Evolutionary conservation across 257 asterid species (phyloP), one percentile per base, ranked within the genome.

Genomic region (Dorcoceras hygrometricum): DNA sequence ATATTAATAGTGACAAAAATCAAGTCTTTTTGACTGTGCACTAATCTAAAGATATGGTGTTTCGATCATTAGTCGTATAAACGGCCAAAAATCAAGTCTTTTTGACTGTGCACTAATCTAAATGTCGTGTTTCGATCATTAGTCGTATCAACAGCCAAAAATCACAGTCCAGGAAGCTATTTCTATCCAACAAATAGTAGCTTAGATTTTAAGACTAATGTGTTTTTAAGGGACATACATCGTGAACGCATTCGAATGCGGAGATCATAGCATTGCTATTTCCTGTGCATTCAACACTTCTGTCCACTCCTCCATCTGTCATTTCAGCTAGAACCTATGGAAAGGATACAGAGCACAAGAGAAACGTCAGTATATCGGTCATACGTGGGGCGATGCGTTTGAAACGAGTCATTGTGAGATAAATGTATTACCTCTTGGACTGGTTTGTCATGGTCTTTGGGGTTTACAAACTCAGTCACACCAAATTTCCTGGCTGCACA

Each of bases 191-290:
- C 18, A 12, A 39, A 39, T 11, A 3, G n/a, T 3, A 39, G 12
- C n/a, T 12, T 5, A 0, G 50, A 12, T 39, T n/a, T 39, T 10
- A 12, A 39, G 50, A 39, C 4, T 39, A 39, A 39, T 12, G 50
- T 12, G 50, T 11, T 39, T 39, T n/a, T 4, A 20, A 5, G 48
- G 43, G 57, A 24, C 81, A 23, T 75, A 84, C 93, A 75, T 88
- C 95, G 50, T 86, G 96, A 69, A 88, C 92, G 56, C 96, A 88
- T 75, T 90, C 97, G 32, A 88, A 90, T 29, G 97, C 92, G 7
- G 96, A 88, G 78, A 90, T 84, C 95, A 86, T 88, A 27, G 95
- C 87, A 18, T 66, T 79, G 77, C 82, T 11, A 70, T 90, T 83
- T 46, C 96, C 96, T 1, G 93, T 90, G 58, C 97, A 86, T 43